phyloP scores from a whole-genome alignment of 1,284 basidiomycete genomes.

The Porogramme epimiltina region DNA sequence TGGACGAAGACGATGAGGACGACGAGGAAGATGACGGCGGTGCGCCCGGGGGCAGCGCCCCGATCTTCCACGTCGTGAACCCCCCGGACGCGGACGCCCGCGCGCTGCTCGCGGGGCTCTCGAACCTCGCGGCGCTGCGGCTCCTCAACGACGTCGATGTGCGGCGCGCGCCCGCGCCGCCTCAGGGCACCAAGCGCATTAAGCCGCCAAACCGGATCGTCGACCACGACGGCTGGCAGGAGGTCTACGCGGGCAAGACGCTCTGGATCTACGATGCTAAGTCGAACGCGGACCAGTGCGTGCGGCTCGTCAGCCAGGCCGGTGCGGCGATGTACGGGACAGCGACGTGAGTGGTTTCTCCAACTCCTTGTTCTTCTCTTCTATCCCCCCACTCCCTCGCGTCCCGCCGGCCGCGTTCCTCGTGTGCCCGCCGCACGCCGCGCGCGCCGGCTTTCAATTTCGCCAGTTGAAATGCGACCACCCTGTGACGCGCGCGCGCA shows the following conservation, averaged over 20 bases:
- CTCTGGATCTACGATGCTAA: slow-evolving; percentile 75
- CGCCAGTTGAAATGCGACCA: too few species aligned
- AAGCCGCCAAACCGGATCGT: slow-evolving; percentile 58
- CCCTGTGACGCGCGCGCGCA: too few species aligned
- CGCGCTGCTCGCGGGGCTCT: slow-evolving; percentile 47
- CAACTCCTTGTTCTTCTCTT: not conserved
- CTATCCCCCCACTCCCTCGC: not conserved
- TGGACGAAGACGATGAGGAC: slow-evolving; percentile 29
- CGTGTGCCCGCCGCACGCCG: too few species aligned
- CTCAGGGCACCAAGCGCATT: slow-evolving; percentile 45
- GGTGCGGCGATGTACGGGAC: slow-evolving; percentile 68
- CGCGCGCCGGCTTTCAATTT: too few species aligned
- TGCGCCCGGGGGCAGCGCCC: slow-evolving; percentile 36
- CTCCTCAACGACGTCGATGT: slow-evolving; percentile 70
- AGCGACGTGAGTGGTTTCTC: slow-evolving; percentile 56
- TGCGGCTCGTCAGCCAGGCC: slow-evolving; percentile 56
- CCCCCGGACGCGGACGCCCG: slow-evolving; percentile 43
- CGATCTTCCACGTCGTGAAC: slow-evolving; percentile 55
- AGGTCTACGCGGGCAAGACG: slow-evolving; percentile 67
- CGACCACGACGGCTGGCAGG: slow-evolving; percentile 66
- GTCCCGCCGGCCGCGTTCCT: too few species aligned
- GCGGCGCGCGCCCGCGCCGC: slow-evolving; percentile 49
- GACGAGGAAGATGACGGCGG: slow-evolving; percentile 32
- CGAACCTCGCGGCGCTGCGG: slow-evolving; percentile 67
- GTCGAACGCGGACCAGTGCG: slow-evolving; percentile 67